Base-by-base conservation (phyloP, 768 basidiomycete genomes). In the Hericium rajendrae region DNA sequence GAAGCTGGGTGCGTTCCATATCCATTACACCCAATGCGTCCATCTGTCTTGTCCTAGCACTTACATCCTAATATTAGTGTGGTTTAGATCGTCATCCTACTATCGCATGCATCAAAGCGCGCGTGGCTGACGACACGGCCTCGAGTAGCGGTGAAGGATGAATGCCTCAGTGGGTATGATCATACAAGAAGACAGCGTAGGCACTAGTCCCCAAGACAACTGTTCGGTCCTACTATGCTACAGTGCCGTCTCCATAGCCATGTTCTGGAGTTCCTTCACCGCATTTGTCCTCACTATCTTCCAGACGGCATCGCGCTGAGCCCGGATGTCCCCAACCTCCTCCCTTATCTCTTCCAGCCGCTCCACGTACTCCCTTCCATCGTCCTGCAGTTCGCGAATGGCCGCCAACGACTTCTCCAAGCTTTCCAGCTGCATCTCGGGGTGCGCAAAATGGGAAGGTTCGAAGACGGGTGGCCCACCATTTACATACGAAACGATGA, bases 301-400 rank as follows among this genome's bases (percentile, higher is more conserved):
- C 91, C 91, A 94, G 18, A 93, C 77, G 10, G 77, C 74, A 66
- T 85, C 78, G 55, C 90, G 75, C 66, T 91, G 88, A 2, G 79
- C 78, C 55, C 83, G 74, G 32, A 87, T 79, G 62, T 88, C 84
- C 5, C 91, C 91, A 56, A 93, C 68, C 2, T 83, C 82, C 62
- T 93, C 89, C 54, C 91, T 72, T 55, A 94, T 88, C 68, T 94
- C 91, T 64, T 88, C 81, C 55, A 94, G 70, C 26, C 91, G 80
- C 65, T 92, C 91, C 5, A 87, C 83, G 66, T 93, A 94, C 69
- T 93, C 91, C 48, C 89, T 76, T 5, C 86, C 87, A 63, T 94
- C 91, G 65, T 93, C 91, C 62, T 89, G 86, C 20, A 94, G 73
- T 62, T 94, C 91, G 53, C 86, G 81, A 54, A 93, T 70, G 2